phyloP scores from a whole-genome alignment of 148 eudicot genomes.

The Amaranthus palmeri region DNA sequence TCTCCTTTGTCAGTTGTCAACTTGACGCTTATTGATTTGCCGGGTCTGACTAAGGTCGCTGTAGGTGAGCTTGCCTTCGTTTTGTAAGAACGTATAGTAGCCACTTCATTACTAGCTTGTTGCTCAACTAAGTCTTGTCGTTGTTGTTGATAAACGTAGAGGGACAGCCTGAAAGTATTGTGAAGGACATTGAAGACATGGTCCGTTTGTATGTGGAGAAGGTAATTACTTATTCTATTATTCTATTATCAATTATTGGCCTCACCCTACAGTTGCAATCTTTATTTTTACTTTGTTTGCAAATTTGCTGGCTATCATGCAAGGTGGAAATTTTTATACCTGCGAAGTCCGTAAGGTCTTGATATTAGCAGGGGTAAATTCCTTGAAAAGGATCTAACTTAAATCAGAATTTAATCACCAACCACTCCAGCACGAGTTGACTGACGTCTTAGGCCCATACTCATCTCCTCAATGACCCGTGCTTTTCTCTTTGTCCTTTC shows the following conservation, averaged over 20 bases:
- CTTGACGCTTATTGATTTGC: conserved; percentile 85
- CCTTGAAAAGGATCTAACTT: too few relatives aligned
- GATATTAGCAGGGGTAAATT: too few relatives aligned
- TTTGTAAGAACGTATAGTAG: not conserved
- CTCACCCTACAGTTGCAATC: not conserved
- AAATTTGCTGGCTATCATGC: not conserved
- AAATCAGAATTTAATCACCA: too few relatives aligned
- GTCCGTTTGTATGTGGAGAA: conserved; percentile 70
- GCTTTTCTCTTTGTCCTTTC: too few relatives aligned
- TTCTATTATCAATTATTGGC: not conserved
- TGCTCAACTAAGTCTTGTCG: not conserved
- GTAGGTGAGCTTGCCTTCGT: conserved; percentile 57
- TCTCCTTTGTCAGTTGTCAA: conserved; percentile 67
- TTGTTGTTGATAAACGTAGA: conserved; percentile 35
- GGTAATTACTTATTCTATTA: conserved; percentile 28
- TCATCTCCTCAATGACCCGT: too few relatives aligned
- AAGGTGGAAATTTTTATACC: too few relatives aligned
- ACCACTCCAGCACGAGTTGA: too few relatives aligned
- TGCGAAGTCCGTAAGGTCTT: too few relatives aligned
- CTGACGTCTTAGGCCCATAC: too few relatives aligned
- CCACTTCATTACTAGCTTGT: not conserved
- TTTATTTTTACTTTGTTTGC: not conserved
- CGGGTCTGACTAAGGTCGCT: conserved; percentile 97
- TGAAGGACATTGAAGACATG: conserved; percentile 73
- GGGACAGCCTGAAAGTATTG: conserved; percentile 74